A percentile compares a stretch with the other conserved stretches of the same genome.
Evolutionary conservation across 306 rosid species (phyloP).

Genomic region (Prunus mira): DNA sequence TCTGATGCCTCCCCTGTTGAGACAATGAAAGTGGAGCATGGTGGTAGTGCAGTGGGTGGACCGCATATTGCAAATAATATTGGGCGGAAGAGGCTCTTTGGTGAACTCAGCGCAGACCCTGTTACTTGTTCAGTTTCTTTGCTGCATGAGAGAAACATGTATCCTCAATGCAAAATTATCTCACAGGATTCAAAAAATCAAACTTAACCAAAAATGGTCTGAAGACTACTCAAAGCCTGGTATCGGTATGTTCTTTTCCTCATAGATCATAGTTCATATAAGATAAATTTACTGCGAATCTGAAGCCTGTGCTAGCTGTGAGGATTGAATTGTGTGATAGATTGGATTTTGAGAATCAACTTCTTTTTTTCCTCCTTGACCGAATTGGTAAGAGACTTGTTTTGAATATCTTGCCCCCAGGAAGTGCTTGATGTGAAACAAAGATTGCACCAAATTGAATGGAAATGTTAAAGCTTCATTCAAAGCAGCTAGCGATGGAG

Average conservation of each 20-base stretch:
- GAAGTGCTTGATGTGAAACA: constrained; percentile 25
- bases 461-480: constrained; percentile 24
- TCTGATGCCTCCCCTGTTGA: no score
- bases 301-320: background rate
- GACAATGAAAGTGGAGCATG: background rate
- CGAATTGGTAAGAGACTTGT: background rate
- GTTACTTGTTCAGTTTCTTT: constrained; percentile 9
- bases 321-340: background rate
- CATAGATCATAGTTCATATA: background rate
- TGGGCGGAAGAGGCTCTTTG: constrained; percentile 26
- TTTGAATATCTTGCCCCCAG: constrained; percentile 4
- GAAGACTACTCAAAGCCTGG: constrained; percentile 1
- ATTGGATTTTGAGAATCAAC: background rate
- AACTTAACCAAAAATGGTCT: constrained; percentile 9
- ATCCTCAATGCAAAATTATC: background rate
- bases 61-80: constrained; percentile 10
- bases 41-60: background rate
- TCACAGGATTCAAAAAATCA: constrained; percentile 15
- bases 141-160: constrained; percentile 10
- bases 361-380: background rate
- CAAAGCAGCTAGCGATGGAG: constrained; percentile 11
- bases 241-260: constrained; percentile 3
- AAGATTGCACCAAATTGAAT: constrained; percentile 21
- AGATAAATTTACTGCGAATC: background rate
- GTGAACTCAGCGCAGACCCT: constrained; percentile 9